Evolutionary conservation across 2,329 filamentous ascomycete genomes (phyloP), one percentile per base, ranked within the genome.

Genomic region (Raffaelea albimanens): DNA sequence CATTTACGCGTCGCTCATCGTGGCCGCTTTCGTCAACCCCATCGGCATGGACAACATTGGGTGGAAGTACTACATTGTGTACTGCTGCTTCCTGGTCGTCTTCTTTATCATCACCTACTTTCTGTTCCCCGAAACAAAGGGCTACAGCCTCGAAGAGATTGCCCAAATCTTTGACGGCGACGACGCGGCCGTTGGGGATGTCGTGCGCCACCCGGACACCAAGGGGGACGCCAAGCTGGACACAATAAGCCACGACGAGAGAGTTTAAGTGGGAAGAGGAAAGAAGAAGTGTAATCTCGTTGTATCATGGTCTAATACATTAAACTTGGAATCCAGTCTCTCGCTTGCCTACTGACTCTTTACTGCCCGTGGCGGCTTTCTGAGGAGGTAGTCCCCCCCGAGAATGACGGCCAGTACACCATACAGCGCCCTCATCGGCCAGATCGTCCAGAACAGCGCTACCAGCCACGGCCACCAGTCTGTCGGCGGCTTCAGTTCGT

Each of bases 341-440:
- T n/a, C n/a, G n/a, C n/a, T n/a, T n/a, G n/a, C n/a, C n/a, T n/a
- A n/a, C n/a, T n/a, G n/a, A n/a, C n/a, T n/a, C n/a, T n/a, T n/a
- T n/a, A n/a, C n/a, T n/a, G n/a, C n/a, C n/a, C n/a, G n/a, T n/a
- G n/a, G n/a, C 25, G 25, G 25, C 13, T 13, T 29, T 7, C 25
- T 29, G 7, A 29, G 13, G 7, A 29, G 25, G 25, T 29, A 29
- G 25, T 29, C 25, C 7, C 25, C 25, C 13, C 25, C 25, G 7
- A 38, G 5, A 16, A 38, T 38, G 9, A 16, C n/a, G 51, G 65
- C 69, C 23, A 67, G 67, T 1, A 74, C 70, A 0, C 71, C 72
- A 33, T 65, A 70, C 36, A 75, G 43, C 0, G 72, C 72, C 33
- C 64, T 57, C 36, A 73, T 54, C 0, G 71, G 71, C 62, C 72